A percentile compares a stretch with the other conserved stretches of the same genome.
phyloP scores from a whole-genome alignment of 352 stramenopile genomes.

The Bremia lactucae region DNA sequence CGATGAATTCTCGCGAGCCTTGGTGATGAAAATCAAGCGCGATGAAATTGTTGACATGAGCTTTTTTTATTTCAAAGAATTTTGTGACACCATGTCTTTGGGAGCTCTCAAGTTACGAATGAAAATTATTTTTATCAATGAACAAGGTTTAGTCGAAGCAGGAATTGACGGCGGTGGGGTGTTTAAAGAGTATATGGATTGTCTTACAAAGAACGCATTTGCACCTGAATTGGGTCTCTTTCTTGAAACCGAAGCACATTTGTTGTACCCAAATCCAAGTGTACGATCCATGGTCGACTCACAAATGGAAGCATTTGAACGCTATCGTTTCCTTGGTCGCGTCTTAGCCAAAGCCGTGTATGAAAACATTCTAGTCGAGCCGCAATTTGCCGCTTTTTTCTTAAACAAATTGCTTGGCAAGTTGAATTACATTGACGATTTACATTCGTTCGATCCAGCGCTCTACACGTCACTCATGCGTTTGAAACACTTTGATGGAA shows the following conservation, averaged over 20 bases:
- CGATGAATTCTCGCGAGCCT: conserved; percentile 40
- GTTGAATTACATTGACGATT: conserved; percentile 85
- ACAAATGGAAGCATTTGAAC: conserved; percentile 70
- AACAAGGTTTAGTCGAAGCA: conserved; percentile 88
- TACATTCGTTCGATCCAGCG: conserved; percentile 89
- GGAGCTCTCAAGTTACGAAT: conserved; percentile 79
- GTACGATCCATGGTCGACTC: conserved; percentile 60
- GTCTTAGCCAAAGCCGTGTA: conserved; percentile 94
- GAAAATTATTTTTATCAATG: conserved; percentile 90
- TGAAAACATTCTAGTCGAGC: conserved; percentile 94
- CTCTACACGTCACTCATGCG: conserved; percentile 94
- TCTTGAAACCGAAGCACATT: conserved; percentile 55
- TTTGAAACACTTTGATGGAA: conserved; percentile 89
- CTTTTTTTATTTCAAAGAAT: conserved; percentile 68
- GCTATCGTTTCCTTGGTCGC: conserved; percentile 92
- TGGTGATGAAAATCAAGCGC: conserved; percentile 58
- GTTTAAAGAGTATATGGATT: conserved; percentile 96
- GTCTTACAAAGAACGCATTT: conserved; percentile 86
- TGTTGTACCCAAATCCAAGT: conserved; percentile 93
- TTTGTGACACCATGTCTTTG: conserved; percentile 43
- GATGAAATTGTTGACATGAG: conserved; percentile 87
- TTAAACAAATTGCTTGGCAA: conserved; percentile 90
- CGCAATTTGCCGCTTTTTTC: conserved; percentile 95
- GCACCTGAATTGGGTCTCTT: conserved; percentile 77
- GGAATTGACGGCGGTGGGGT: conserved; percentile 95